Evolutionary conservation across 1,284 basidiomycete genomes (phyloP), one percentile per base, ranked within the genome.

Genomic region (Ceratobasidium sp.): DNA sequence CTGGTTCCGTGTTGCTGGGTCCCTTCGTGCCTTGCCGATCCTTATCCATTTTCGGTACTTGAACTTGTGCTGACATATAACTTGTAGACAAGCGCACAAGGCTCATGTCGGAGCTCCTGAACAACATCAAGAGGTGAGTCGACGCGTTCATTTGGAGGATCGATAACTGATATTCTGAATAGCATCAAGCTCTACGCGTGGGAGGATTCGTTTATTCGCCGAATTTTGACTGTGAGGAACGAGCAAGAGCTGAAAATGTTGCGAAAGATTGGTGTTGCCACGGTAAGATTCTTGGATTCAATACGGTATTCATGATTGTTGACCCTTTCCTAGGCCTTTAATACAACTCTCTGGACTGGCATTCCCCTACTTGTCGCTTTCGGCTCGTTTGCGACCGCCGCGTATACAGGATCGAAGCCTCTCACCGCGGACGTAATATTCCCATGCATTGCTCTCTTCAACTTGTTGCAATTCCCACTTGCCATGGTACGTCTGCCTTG

Each of bases 341-440:
- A 49, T 42, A 69, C 68, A 13, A 68, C 72, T 31, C 56, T 73
- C 52, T 69, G 75, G 72, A 69, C 71, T 17, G 69, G 73, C 15
- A 52, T 74, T 27, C 73, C 73, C 0, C 68, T 91, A 17, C 81
- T 95, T 7, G 94, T 97, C 34, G 93, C 93, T 0, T 94, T 96
- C 79, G 88, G 89, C 67, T 92, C 94, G 0, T 94, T 98, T 75
- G 88, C 92, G 10, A 85, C 89, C 0, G 95, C 93, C 45, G 90
- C 93, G 0, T 76, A 84, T 22, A 87, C 88, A 0, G 89, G 88
- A 1, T 79, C 85, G 1, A 83, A 77, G 52, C 93, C 94, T 1
- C 80, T 98, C 3, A 98, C 96, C 0, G 87, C 92, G 1, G 94
- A 97, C 75, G 82, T 95, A 71, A 94, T 98, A 74, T 98, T 98